Evolutionary conservation across 805 yeast species (phyloP).

Genomic region (Saccharomycopsis microspora): DNA sequence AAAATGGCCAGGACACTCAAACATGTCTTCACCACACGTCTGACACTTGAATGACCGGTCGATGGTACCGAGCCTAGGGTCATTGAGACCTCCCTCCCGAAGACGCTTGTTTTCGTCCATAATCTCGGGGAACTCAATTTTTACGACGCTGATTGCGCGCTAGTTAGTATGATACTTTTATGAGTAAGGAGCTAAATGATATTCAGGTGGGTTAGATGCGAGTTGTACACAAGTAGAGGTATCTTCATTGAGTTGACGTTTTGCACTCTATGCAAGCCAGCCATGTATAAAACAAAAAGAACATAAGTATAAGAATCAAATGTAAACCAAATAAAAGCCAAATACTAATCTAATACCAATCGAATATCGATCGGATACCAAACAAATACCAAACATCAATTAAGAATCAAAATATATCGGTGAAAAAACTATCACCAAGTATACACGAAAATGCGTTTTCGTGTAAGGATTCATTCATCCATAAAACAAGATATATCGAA

Average conservation of each 20-base stretch:
- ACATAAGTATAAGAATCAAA: too few species aligned
- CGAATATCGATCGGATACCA: too few species aligned
- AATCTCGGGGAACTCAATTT: constrained; percentile 97
- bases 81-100: constrained; percentile 93
- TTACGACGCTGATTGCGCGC: constrained; percentile 96
- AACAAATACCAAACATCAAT: background rate
- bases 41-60: constrained; percentile 97
- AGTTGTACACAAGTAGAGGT: too few species aligned
- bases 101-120: constrained; percentile 97
- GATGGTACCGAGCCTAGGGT: constrained; percentile 93
- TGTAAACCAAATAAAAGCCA: too few species aligned
- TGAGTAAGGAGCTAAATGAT: too few species aligned
- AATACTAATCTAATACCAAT: too few species aligned
- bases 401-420: background rate
- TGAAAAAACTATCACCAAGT: background rate
- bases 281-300: too few species aligned
- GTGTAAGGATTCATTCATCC: too few species aligned
- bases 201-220: too few species aligned
- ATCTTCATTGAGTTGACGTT: too few species aligned
- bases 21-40: constrained; percentile 99
- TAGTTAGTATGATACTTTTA: constrained; percentile 10
- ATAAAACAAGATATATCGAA: too few species aligned
- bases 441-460: background rate
- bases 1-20: constrained; percentile 98
- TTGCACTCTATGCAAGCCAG: too few species aligned